Conservation (phyloP, 1,284 basidiomycete genomes). For the Pulveroboletus sp. region DNA sequence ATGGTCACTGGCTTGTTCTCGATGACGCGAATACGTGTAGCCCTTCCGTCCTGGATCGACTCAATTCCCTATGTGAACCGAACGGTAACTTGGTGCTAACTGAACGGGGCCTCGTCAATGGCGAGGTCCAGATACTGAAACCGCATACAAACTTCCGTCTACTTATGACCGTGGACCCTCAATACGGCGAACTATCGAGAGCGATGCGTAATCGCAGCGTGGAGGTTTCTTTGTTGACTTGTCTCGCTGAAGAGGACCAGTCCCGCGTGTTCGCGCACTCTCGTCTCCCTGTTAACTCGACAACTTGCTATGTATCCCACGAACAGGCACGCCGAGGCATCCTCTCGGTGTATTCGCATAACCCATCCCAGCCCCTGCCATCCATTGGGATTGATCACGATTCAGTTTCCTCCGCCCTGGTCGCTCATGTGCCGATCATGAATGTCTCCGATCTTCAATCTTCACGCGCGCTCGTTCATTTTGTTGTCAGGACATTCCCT, state of each 20-base stretch:
- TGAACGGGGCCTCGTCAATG: conserved; percentile 85
- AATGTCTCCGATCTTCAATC: conserved; percentile 7
- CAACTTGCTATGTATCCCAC: conserved; percentile 14
- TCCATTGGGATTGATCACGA: conserved; percentile 46
- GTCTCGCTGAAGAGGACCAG: conserved; percentile 43
- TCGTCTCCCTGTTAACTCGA: conserved; percentile 42
- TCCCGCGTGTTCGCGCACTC: conserved; percentile 44
- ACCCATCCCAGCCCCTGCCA: conserved; percentile 2
- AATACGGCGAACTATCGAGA: conserved; percentile 90
- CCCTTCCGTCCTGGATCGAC: conserved; percentile 92
- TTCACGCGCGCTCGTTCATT: conserved; percentile 36
- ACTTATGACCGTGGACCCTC: conserved; percentile 92
- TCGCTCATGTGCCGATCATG: conserved; percentile 38
- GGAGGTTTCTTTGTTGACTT: conserved; percentile 63
- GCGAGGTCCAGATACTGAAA: conserved; percentile 68
- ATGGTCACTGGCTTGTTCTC: conserved; percentile 88
- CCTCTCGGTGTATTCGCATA: neutral
- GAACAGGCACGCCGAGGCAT: conserved; percentile 33
- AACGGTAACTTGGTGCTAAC: conserved; percentile 81
- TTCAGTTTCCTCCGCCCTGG: conserved; percentile 40
- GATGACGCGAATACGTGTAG: conserved; percentile 95
- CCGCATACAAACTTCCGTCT: conserved; percentile 91
- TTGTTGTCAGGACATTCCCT: conserved; percentile 39
- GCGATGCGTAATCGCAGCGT: conserved; percentile 98
- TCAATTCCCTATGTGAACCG: conserved; percentile 95